These are phyloP conservation scores for Sphaerulina populicola DNA, from an alignment of 2,329 filamentous ascomycete species.

Conservation along the genomic window DNA sequence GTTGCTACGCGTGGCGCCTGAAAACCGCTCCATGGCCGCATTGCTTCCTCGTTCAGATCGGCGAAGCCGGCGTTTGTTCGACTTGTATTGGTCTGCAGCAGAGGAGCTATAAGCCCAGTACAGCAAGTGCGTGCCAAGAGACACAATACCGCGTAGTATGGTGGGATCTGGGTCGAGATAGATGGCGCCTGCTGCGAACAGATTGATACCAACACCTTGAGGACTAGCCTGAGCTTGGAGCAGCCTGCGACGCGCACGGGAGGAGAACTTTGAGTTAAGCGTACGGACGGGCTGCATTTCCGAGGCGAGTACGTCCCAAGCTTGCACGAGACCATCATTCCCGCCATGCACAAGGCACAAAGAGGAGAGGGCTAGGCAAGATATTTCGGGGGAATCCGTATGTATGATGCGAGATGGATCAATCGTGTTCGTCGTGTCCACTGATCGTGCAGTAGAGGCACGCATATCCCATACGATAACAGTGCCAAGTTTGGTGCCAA, in stretches of 20 bases:
- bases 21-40: slow-evolving; percentile 49
- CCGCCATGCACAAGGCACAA: slow-evolving; percentile 88
- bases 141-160: slow-evolving; percentile 73
- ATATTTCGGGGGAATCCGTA: slow-evolving; percentile 82
- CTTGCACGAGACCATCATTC: slow-evolving; percentile 88
- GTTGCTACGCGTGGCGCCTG: slow-evolving; percentile 57
- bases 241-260: slow-evolving; percentile 68
- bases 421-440: slow-evolving; percentile 51
- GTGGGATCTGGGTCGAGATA: slow-evolving; percentile 82
- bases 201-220: slow-evolving; percentile 61
- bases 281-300: slow-evolving; percentile 70
- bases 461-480: slow-evolving; percentile 81
- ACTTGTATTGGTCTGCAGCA: slow-evolving; percentile 61
- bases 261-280: slow-evolving; percentile 74
- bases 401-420: slow-evolving; percentile 71
- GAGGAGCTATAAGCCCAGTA: slow-evolving; percentile 93
- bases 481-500: slow-evolving; percentile 70
- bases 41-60: slow-evolving; percentile 60
- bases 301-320: slow-evolving; percentile 92
- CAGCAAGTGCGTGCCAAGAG: slow-evolving; percentile 75
- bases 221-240: slow-evolving; percentile 60
- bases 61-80: slow-evolving; percentile 69
- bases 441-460: slow-evolving; percentile 49
- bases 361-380: slow-evolving; percentile 71
- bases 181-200: slow-evolving; percentile 75